These are phyloP conservation scores for Melampsora medusae DNA, from an alignment of 1,284 basidiomycete species.

Conservation along the genomic window DNA sequence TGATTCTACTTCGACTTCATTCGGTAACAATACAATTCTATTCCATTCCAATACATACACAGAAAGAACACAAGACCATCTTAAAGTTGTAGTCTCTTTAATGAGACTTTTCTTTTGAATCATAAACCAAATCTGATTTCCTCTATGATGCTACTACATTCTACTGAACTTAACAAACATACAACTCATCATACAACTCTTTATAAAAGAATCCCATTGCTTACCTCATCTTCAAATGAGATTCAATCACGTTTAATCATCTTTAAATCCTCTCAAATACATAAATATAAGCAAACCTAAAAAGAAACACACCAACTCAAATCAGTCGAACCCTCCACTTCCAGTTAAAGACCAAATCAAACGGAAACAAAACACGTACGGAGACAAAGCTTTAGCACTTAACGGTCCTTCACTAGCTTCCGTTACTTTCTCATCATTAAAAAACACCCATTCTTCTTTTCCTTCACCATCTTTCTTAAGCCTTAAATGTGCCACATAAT, in stretches of 20 bases:
- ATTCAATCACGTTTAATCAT: not conserved
- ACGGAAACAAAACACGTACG: constrained; percentile 12
- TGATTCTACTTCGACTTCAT: no score
- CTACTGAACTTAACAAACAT: no score
- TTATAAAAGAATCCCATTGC: no score
- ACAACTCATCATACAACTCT: no score
- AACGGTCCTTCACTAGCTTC: constrained; percentile 11
- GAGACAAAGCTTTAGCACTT: constrained; percentile 26
- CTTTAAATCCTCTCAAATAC: constrained; percentile 22
- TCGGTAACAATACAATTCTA: no score
- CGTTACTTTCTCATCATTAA: constrained; percentile 81
- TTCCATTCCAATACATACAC: no score
- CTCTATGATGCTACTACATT: no score
- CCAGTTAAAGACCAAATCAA: not conserved
- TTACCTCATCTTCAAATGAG: not conserved
- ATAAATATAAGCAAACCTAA: constrained; percentile 38
- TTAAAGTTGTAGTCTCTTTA: no score
- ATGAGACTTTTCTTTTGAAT: no score
- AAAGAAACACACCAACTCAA: not conserved
- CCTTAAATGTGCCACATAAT: constrained; percentile 82
- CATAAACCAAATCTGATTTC: no score
- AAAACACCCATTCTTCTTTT: constrained; percentile 71
- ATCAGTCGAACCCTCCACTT: no score
- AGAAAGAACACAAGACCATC: no score
- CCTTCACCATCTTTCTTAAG: constrained; percentile 50